Percentiles rank a stretch among this genome's conserved stretches.
phyloP scores from a whole-genome alignment of 352 stramenopile species.

The Globisporangium ultimum region DNA sequence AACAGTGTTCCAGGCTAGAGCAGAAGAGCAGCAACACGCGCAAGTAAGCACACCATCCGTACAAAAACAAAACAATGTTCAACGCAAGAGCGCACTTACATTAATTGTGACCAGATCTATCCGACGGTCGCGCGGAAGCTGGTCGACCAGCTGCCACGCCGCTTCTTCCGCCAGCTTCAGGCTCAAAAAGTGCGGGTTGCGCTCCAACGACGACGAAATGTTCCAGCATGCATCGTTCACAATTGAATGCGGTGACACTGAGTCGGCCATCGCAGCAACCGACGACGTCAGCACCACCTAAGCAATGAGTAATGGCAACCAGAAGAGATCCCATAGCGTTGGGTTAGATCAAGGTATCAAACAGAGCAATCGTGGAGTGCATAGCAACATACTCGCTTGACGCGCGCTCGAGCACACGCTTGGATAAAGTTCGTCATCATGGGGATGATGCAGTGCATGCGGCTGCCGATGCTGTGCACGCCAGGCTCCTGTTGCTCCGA shows the following conservation, averaged over 20 bases:
- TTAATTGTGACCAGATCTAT: constrained; percentile 89
- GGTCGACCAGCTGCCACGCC: constrained; percentile 85
- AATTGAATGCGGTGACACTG: constrained; percentile 67
- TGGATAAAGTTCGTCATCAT: constrained; percentile 93
- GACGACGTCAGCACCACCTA: constrained; percentile 82
- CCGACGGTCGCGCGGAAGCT: constrained; percentile 71
- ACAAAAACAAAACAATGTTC: not conserved
- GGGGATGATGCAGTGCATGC: constrained; percentile 89
- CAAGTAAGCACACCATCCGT: not conserved
- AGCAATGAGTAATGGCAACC: no score
- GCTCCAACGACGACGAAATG: constrained; percentile 75
- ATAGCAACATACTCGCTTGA: constrained; percentile 51
- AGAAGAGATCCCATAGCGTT: no score
- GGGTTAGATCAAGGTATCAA: not conserved
- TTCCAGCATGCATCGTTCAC: constrained; percentile 88
- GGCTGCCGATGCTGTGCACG: constrained; percentile 86
- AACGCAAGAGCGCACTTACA: constrained; percentile 29
- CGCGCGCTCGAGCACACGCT: constrained; percentile 68
- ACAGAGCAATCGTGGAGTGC: not conserved
- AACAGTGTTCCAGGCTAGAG: constrained; percentile 74
- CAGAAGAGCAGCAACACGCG: not conserved
- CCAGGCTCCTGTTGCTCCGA: constrained; percentile 83
- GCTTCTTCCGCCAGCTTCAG: constrained; percentile 86
- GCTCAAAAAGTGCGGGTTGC: constrained; percentile 86
- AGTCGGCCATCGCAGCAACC: constrained; percentile 82